Base-by-base conservation (phyloP, 805 yeast genomes). In the Starmera dryadoides region DNA sequence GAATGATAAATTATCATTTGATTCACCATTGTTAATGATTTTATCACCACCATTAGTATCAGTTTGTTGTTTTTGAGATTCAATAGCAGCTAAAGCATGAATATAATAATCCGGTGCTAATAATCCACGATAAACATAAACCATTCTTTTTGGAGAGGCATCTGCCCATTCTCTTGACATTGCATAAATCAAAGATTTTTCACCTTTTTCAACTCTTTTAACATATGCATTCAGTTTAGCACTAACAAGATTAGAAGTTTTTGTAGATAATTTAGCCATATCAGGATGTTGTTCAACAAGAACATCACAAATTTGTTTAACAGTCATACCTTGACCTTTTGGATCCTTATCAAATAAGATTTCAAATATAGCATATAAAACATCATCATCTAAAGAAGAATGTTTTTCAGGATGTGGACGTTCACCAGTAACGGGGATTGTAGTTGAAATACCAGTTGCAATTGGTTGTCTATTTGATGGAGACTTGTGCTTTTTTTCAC, bases 141-240 rank as follows among this genome's bases (percentile, higher is more conserved):
- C 88, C 95, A 85, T 85, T 66, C 95, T 71, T 53, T 85, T 81
- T 37, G 95, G 95, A 2, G 87, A 79, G 15, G 91, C 87, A 58
- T 84, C 91, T 3, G 94, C 91, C 95, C 95, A 85, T 59, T 85
- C 93, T 62, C 95, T 75, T 1, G 87, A 79, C 33, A 85, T 63
- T 16, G 91, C 86, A 58, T 85, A 85, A 41, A 73, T 73, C 51
- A 85, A 68, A 33, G 77, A 71, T 44, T 77, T 69, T 56, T 85
- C 94, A 47, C 93, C 93, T 54, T 84, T 84, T 56, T 85, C 94
- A 23, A 85, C 84, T 51, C 89, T 74, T 56, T 85, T 85, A 35
- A 85, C 93, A 55, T 85, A 85, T 16, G 93, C 93, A 56, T 85
- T 85, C 49, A 85, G 65, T 56, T 85, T 85, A 16, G 95, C 95